These are phyloP conservation scores for Gypsophila paniculata DNA, from an alignment of 179 eudicot genomes.

Conservation along the genomic window DNA sequence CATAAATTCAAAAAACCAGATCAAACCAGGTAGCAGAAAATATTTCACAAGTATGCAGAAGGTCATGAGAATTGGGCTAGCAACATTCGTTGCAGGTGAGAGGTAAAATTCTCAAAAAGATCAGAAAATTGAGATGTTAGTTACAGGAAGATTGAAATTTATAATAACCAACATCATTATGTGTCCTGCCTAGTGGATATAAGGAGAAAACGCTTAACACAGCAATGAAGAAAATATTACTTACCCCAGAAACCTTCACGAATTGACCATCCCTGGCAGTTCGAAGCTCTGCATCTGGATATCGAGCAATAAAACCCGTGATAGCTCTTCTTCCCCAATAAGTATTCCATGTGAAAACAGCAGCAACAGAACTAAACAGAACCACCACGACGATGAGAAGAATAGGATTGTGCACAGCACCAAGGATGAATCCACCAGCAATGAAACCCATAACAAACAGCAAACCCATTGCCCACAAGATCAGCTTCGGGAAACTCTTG, in stretches of 20 bases:
- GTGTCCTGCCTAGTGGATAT: neutral
- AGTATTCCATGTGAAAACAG: conserved; percentile 76
- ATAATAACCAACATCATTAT: neutral
- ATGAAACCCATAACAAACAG: conserved; percentile 87
- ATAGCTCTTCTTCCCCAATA: conserved; percentile 75
- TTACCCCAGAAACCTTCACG: conserved; percentile 97
- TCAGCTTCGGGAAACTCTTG: conserved; percentile 68
- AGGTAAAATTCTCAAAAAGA: neutral
- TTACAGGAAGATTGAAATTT: neutral
- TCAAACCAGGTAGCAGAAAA: no score
- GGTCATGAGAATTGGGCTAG: neutral
- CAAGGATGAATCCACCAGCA: conserved; percentile 84
- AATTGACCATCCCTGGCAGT: conserved; percentile 91
- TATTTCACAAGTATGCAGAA: neutral
- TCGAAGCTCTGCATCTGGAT: conserved; percentile 89
- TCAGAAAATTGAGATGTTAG: neutral
- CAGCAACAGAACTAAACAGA: conserved; percentile 64
- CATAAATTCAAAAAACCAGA: neutral
- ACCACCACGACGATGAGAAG: conserved; percentile 75
- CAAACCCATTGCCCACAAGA: conserved; percentile 77
- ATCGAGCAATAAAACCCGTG: conserved; percentile 56
- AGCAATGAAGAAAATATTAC: conserved; percentile 25
- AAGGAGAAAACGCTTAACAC: neutral
- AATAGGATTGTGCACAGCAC: conserved; percentile 75
- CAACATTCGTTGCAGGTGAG: conserved; percentile 5